Evolutionary conservation across 257 asterid genomes (phyloP), one percentile per base, ranked within the genome.

Genomic region (Echites panduratus): DNA sequence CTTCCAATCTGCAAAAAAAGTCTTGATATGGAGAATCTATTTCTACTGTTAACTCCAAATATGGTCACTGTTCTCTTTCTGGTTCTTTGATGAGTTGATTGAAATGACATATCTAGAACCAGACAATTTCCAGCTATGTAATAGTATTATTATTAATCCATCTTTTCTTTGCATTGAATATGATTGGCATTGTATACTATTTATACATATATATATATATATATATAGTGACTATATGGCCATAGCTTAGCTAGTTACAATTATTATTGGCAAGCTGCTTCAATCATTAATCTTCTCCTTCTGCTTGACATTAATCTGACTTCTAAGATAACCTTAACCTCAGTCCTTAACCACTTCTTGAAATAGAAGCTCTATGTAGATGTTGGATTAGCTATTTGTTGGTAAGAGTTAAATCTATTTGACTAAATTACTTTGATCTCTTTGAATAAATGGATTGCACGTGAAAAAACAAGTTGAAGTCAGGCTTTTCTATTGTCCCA

Each of bases 91-190:
- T 77, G 82, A 77, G 53, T 68, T 73, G 90, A 86, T 80, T 78
- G 85, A 83, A 77, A 49, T 77, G 87, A 81, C 84, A 58, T 10
- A 66, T 68, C 76, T 68, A 75, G 44, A 43, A 70, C 52, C 52
- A 70, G 58, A 63, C 71, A 76, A 68, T 70, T 72, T 73, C 75
- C 79, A 75, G 70, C 74, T 59, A 9, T 17, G n/a, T n/a, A n/a
- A n/a, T n/a, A n/a, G n/a, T 29, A 20, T 65, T 20, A 13, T 47
- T 40, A 22, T 32, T 76, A 27, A 49, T 66, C 63, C 61, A 68
- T 63, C 58, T 70, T 17, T 50, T 75, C 70, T 47, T 54, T 62
- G 52, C 73, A 9, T 12, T 24, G 40, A 3, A 0, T 26, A 24
- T 26, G 64, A 26, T 24, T 58, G 64, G 2, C 40, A 26, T 58